Evolutionary conservation across 768 basidiomycete species (phyloP).

Genomic region (Dentipellis sp.): DNA sequence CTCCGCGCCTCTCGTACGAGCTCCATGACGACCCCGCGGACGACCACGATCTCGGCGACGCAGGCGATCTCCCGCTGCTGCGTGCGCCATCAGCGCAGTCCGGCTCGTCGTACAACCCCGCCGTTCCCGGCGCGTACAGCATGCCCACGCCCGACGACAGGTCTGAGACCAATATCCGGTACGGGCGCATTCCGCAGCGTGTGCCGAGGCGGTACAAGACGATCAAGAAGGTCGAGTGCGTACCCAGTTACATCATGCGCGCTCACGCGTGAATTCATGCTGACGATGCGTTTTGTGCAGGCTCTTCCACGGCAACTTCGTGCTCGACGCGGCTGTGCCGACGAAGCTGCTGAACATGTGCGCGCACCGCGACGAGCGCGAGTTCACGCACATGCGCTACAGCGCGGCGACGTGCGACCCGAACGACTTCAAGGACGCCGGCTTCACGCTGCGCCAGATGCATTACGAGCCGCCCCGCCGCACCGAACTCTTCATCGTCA

Average conservation of each 20-base stretch:
- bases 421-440: constrained; percentile 74
- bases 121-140: constrained; percentile 36
- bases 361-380: constrained; percentile 65
- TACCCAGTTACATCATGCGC: too few relatives aligned
- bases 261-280: background rate
- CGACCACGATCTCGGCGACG: constrained; percentile 30
- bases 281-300: constrained; percentile 22
- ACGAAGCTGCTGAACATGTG: constrained; percentile 86
- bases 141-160: constrained; percentile 21
- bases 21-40: too few relatives aligned
- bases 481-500: constrained; percentile 93
- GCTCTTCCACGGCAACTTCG: constrained; percentile 89
- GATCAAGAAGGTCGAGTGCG: constrained; percentile 82
- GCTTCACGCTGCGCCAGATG: constrained; percentile 85
- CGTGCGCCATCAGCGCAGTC: constrained; percentile 12
- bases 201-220: constrained; percentile 90
- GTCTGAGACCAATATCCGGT: constrained; percentile 59
- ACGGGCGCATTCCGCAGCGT: constrained; percentile 86
- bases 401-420: constrained; percentile 95
- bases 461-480: constrained; percentile 85
- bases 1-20: constrained; percentile 35
- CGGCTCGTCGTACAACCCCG: constrained; percentile 11
- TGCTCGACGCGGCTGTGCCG: constrained; percentile 84
- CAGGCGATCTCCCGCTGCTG: constrained; percentile 63
- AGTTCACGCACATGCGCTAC: constrained; percentile 95